Percentiles rank a stretch among this genome's conserved stretches.
Conservation (phyloP, 306 rosid species). For the Phaseolus lunatus region DNA sequence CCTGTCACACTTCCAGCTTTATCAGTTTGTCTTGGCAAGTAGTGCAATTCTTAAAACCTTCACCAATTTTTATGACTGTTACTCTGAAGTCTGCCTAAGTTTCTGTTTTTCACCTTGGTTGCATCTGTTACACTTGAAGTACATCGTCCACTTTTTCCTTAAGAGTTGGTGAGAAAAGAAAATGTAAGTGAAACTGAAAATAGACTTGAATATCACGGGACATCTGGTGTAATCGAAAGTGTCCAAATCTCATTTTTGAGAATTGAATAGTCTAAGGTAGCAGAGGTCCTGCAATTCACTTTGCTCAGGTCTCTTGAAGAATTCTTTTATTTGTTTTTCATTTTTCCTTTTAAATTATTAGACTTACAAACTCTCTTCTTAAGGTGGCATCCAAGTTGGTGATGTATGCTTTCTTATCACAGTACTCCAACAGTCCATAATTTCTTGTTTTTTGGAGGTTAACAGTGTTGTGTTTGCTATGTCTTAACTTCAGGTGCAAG, state of each 20-base stretch:
- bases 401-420: neutral
- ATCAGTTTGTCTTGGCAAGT: neutral
- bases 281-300: slow-evolving; percentile 14
- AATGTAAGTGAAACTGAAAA: slow-evolving; percentile 9
- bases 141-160: neutral
- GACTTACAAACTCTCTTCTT: slow-evolving; percentile 14
- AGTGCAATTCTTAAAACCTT: neutral
- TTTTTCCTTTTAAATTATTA: slow-evolving; percentile 15
- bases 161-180: slow-evolving; percentile 7
- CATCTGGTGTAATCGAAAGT: slow-evolving; percentile 14
- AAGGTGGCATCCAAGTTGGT: slow-evolving; percentile 14
- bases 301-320: neutral
- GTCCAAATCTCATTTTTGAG: slow-evolving; percentile 7
- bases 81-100: slow-evolving; percentile 2
- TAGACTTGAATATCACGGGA: neutral
- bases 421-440: neutral
- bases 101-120: slow-evolving; percentile 8
- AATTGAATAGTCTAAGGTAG: neutral
- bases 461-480: slow-evolving; percentile 9
- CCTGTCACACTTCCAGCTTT: too few species aligned
- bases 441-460: slow-evolving; percentile 7
- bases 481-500: slow-evolving; percentile 44
- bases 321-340: neutral
- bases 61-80: slow-evolving; percentile 1
- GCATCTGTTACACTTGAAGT: slow-evolving; percentile 15